These are phyloP conservation scores for slime mould (Dictyostelium discoideum) DNA, from an alignment of 78 protist genomes.

Conservation along the genomic window dicty_2.7 NC_007090.3:2266001-2266500, in stretches of 20 bases:
- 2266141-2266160: not conserved
- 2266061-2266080: constrained; percentile 39
- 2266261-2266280: constrained; percentile 29
- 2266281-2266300: not conserved
- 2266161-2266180: not conserved
- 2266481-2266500: constrained; percentile 28
- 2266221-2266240: constrained; percentile 45
- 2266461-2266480: constrained; percentile 40
- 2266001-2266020: constrained; percentile 15
- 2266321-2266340: constrained; percentile 67
- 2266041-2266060: constrained; percentile 66
- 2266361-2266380: constrained; percentile 24
- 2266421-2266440: constrained; percentile 26
- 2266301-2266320: constrained; percentile 53
- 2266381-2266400: constrained; percentile 60
- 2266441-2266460: constrained; percentile 41
- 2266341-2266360: constrained; percentile 29
- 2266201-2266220: constrained; percentile 69
- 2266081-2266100: constrained; percentile 72
- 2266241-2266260: constrained; percentile 60
- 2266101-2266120: constrained; percentile 21
- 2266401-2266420: constrained; percentile 41
- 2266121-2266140: not conserved
- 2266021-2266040: constrained; percentile 57
- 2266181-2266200: constrained; percentile 36